phyloP scores from a whole-genome alignment of 75 land plant genomes.

The Chamaecyparis obtusa region DNA sequence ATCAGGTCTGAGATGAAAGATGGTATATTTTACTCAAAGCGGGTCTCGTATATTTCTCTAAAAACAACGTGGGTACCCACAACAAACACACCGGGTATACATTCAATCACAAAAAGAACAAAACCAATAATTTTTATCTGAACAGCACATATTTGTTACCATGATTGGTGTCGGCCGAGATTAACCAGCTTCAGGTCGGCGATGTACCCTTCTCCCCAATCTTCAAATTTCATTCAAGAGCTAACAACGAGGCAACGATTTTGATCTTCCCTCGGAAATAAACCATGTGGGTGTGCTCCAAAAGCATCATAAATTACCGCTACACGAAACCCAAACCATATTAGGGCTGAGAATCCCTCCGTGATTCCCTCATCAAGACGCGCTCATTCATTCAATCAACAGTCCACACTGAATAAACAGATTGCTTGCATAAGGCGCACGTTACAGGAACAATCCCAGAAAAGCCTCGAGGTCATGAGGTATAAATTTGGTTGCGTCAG shows the following conservation, averaged over 20 bases:
- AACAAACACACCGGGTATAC: neutral
- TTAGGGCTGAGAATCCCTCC: too few relatives aligned
- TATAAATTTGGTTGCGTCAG: neutral
- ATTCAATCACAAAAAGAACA: slow-evolving; percentile 9
- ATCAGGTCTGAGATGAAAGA: neutral
- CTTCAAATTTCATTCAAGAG: neutral
- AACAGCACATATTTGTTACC: neutral
- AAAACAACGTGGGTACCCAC: neutral
- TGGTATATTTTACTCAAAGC: neutral
- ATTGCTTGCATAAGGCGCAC: neutral
- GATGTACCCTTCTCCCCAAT: neutral
- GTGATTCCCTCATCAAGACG: too few relatives aligned
- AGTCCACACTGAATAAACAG: neutral
- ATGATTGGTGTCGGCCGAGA: neutral
- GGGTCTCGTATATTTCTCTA: neutral
- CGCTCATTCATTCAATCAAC: too few relatives aligned
- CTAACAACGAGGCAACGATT: neutral
- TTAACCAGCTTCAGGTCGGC: neutral
- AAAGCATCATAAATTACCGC: neutral
- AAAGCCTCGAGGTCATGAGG: neutral
- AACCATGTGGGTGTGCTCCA: neutral
- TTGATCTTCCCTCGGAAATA: neutral
- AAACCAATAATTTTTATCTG: neutral
- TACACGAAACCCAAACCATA: too few relatives aligned
- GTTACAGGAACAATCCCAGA: neutral